phyloP scores from a whole-genome alignment of 495 filamentous ascomycete species.

The Hypoxylon cercidicola region DNA sequence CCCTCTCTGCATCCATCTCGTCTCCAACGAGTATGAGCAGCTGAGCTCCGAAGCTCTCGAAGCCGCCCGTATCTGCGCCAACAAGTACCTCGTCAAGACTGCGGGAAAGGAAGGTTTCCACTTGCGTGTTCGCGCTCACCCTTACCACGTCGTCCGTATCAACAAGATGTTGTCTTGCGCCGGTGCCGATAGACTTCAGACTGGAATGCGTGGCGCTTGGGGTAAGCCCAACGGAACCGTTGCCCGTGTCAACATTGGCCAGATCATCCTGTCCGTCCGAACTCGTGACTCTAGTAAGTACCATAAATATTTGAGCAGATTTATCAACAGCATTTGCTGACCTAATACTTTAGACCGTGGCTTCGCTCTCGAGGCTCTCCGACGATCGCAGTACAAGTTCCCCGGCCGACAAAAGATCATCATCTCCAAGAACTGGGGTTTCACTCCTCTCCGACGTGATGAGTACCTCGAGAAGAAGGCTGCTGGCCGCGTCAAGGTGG shows the following conservation, averaged over 20 bases:
- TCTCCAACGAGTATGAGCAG: slow-evolving; percentile 99
- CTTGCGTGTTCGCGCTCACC: slow-evolving; percentile 96
- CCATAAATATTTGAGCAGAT: background rate
- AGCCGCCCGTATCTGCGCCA: slow-evolving; percentile 98
- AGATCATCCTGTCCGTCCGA: slow-evolving; percentile 95
- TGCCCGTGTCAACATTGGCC: slow-evolving; percentile 98
- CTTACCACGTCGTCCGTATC: slow-evolving; percentile 99
- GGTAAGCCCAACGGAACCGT: slow-evolving; percentile 98
- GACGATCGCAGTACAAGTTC: slow-evolving; percentile 99
- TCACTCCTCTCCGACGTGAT: slow-evolving; percentile 96
- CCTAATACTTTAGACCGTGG: slow-evolving; percentile 70
- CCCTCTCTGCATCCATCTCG: slow-evolving; percentile 96
- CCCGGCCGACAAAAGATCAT: slow-evolving; percentile 99
- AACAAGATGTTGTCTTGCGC: slow-evolving; percentile 99
- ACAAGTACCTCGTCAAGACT: slow-evolving; percentile 98
- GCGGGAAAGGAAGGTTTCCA: slow-evolving; percentile 99
- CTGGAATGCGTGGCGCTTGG: slow-evolving; percentile 99
- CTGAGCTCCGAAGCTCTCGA: slow-evolving; percentile 98
- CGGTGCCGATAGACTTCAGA: slow-evolving; percentile 99
- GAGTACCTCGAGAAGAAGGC: slow-evolving; percentile 94
- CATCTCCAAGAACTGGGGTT: slow-evolving; percentile 99
- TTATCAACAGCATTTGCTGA: slow-evolving; percentile 39
- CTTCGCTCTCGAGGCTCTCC: slow-evolving; percentile 95
- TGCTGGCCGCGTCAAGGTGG: slow-evolving; percentile 87
- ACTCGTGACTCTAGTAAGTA: slow-evolving; percentile 88